Percentiles rank a stretch among this genome's conserved stretches.
These are phyloP conservation scores for Sporothrix luriei DNA, from an alignment of 2,329 filamentous ascomycete genomes.

Conservation along the genomic window DNA sequence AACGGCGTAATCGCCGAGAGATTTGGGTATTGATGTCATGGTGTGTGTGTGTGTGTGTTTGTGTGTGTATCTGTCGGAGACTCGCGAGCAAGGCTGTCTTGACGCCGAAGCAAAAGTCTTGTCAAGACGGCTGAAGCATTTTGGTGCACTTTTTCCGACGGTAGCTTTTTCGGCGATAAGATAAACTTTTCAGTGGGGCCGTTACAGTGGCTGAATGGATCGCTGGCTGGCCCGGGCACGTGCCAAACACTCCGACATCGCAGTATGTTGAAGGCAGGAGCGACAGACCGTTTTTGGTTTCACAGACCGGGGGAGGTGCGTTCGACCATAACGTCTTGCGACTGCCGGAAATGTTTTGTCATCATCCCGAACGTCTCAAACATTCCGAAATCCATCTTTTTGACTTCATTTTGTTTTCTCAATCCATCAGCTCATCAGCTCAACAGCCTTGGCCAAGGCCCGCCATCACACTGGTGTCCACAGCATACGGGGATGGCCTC, in stretches of 20 bases:
- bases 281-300: slow-evolving; percentile 1
- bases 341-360: background rate
- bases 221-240: slow-evolving; percentile 1
- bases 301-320: slow-evolving; percentile 15
- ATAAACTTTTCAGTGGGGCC: slow-evolving; percentile 29
- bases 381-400: background rate
- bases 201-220: background rate
- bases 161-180: slow-evolving; percentile 26
- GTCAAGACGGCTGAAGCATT: background rate
- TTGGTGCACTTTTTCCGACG: slow-evolving; percentile 10
- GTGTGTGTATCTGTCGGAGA: slow-evolving; percentile 11
- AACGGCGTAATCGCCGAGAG: slow-evolving; percentile 63
- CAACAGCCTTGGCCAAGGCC: background rate
- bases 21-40: slow-evolving; percentile 44
- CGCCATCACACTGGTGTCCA: background rate
- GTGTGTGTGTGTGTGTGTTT: background rate
- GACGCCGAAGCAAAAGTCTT: background rate
- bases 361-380: background rate
- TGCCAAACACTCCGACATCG: background rate
- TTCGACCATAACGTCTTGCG: background rate
- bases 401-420: background rate
- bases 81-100: background rate
- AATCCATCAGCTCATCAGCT: no score
- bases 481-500: background rate
- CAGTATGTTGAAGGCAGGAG: background rate